Percentiles rank a stretch among this genome's conserved stretches.
phyloP scores from a whole-genome alignment of 2,329 filamentous ascomycete species.

The Colletotrichum chlorophyti region DNA sequence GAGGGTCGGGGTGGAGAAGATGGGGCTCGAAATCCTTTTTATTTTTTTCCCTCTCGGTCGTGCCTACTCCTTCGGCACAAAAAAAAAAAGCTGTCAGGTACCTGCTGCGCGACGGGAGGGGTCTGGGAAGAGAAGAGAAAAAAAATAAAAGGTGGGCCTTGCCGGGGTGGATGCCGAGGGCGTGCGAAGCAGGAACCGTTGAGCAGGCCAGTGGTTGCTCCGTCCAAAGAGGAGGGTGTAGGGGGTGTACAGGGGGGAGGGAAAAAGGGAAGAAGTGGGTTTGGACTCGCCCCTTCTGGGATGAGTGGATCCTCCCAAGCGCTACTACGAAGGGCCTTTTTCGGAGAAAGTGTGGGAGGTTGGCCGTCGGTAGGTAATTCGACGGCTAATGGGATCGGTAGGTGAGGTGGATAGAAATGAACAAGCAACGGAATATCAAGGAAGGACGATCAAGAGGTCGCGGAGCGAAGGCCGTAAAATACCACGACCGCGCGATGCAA shows the following conservation, averaged over 20 bases:
- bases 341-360: conserved; percentile 29
- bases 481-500: not conserved
- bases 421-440: conserved; percentile 7
- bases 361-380: conserved; percentile 23
- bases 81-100: conserved; percentile 26
- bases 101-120: conserved; percentile 21
- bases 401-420: conserved; percentile 19
- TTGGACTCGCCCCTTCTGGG: conserved; percentile 29
- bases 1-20: conserved; percentile 31
- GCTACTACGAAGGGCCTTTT: conserved; percentile 29
- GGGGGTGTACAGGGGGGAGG: conserved; percentile 9
- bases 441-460: no score
- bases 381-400: conserved; percentile 21
- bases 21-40: conserved; percentile 30
- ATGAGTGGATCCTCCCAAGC: conserved; percentile 25
- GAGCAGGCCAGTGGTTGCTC: conserved; percentile 25
- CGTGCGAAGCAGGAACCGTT: conserved; percentile 28
- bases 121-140: not conserved
- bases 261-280: conserved; percentile 28
- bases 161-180: conserved; percentile 26
- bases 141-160: conserved; percentile 23
- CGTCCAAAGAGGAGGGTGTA: conserved; percentile 26
- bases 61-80: conserved; percentile 27
- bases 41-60: conserved; percentile 26
- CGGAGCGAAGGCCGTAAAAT: not conserved